phyloP scores from a whole-genome alignment of 2,329 filamentous ascomycete genomes.

The Cladosporium cucumerinum region DNA sequence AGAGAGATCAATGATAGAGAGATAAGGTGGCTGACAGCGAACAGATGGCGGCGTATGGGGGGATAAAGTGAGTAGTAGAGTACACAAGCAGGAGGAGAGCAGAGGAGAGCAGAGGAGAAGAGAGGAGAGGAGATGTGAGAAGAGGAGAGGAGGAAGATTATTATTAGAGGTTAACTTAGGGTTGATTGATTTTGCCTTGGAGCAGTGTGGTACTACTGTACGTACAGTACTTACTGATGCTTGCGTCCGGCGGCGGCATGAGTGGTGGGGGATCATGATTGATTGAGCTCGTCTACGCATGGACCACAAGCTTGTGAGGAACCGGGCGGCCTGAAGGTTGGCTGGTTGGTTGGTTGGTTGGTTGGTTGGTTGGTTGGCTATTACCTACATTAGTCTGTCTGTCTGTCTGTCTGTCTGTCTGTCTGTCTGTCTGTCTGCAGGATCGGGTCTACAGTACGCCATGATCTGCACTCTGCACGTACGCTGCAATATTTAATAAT shows the following conservation, averaged over 20 bases:
- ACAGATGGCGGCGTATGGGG: neutral
- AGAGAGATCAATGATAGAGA: neutral
- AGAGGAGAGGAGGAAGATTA: no score
- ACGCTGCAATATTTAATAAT: constrained; percentile 6
- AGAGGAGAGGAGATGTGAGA: neutral
- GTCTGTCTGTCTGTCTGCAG: constrained; percentile 2
- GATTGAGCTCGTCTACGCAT: neutral
- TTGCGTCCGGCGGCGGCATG: neutral
- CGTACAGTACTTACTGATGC: no score
- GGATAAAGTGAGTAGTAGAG: no score
- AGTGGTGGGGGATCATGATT: neutral
- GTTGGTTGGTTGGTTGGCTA: no score
- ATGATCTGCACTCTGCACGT: neutral
- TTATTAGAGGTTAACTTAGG: neutral
- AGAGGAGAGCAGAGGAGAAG: neutral
- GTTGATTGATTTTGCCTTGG: neutral
- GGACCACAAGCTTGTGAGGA: neutral
- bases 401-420: no score
- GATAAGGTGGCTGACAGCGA: neutral
- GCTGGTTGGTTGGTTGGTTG: no score
- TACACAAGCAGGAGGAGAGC: neutral
- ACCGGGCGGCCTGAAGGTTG: no score
- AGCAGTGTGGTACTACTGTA: neutral
- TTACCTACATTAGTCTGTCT: no score
- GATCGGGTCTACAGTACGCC: neutral